A percentile compares a stretch with the other conserved stretches of the same genome.
These are phyloP conservation scores for Phytopythium chamaehyphon DNA, from an alignment of 352 stramenopile species.

Conservation along the genomic window DNA sequence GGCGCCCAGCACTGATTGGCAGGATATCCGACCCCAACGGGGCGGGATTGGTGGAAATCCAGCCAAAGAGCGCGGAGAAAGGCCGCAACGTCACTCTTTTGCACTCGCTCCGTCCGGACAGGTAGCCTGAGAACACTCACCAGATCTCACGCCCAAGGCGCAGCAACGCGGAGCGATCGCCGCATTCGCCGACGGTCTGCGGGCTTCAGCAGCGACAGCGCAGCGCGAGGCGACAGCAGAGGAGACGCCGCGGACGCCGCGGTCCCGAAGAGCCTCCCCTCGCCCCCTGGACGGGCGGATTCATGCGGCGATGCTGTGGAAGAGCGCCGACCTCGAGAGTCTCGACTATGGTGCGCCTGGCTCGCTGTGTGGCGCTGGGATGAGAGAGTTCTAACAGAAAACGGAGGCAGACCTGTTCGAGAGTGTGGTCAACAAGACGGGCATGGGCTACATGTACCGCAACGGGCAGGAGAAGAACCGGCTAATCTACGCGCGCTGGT, in stretches of 20 bases:
- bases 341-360: conserved; percentile 71
- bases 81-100: conserved; percentile 1
- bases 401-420: conserved; percentile 66
- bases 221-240: too few relatives aligned
- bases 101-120: background rate
- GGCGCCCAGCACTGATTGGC: conserved; percentile 5
- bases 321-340: conserved; percentile 67
- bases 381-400: background rate
- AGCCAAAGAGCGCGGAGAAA: background rate
- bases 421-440: conserved; percentile 85
- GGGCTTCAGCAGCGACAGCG: too few relatives aligned
- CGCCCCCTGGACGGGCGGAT: background rate
- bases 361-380: background rate
- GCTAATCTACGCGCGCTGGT: conserved; percentile 77
- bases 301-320: conserved; percentile 49
- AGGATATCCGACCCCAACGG: background rate
- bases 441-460: conserved; percentile 76
- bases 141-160: background rate
- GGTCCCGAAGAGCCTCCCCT: background rate
- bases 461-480: conserved; percentile 79
- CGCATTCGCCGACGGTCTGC: too few relatives aligned
- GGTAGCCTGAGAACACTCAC: background rate
- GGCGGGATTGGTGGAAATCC: conserved; percentile 16
- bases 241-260: background rate
- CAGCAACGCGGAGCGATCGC: background rate